Evolutionary conservation across 768 basidiomycete species (phyloP).

Genomic region (Leccinum barrowsii): DNA sequence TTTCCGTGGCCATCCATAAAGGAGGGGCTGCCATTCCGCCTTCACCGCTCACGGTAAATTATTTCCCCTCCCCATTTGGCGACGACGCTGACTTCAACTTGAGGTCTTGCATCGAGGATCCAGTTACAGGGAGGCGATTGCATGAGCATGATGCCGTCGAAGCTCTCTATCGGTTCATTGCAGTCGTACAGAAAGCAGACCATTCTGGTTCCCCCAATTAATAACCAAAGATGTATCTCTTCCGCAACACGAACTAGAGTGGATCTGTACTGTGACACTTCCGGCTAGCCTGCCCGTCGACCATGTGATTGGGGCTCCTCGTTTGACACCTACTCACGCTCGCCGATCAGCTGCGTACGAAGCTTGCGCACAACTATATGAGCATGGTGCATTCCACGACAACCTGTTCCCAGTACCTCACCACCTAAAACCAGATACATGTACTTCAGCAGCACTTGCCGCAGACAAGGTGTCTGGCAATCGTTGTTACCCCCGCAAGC

Average conservation of each 20-base stretch:
- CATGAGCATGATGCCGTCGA: constrained; percentile 54
- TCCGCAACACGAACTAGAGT: constrained; percentile 20
- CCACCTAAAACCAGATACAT: neutral
- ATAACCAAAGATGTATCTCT: constrained; percentile 21
- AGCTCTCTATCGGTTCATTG: constrained; percentile 51
- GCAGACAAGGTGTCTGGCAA: constrained; percentile 39
- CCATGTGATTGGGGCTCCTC: constrained; percentile 42
- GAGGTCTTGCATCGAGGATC: constrained; percentile 49
- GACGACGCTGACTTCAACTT: constrained; percentile 34
- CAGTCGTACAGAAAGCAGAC: constrained; percentile 17
- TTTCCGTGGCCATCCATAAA: constrained; percentile 37
- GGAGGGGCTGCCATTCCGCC: constrained; percentile 43
- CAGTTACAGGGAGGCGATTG: constrained; percentile 59
- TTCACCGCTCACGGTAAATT: constrained; percentile 36
- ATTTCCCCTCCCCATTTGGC: constrained; percentile 44
- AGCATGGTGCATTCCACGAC: constrained; percentile 50
- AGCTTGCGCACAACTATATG: constrained; percentile 49
- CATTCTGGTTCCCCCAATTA: constrained; percentile 18
- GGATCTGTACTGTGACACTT: constrained; percentile 49
- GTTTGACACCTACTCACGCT: constrained; percentile 47
- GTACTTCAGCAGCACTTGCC: constrained; percentile 8
- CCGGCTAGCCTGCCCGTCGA: constrained; percentile 41
- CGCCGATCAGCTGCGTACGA: constrained; percentile 57
- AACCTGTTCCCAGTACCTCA: constrained; percentile 36
- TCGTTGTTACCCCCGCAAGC: constrained; percentile 53